Conservation (phyloP, 1,284 basidiomycete genomes). For the Ustilago tritici region DNA sequence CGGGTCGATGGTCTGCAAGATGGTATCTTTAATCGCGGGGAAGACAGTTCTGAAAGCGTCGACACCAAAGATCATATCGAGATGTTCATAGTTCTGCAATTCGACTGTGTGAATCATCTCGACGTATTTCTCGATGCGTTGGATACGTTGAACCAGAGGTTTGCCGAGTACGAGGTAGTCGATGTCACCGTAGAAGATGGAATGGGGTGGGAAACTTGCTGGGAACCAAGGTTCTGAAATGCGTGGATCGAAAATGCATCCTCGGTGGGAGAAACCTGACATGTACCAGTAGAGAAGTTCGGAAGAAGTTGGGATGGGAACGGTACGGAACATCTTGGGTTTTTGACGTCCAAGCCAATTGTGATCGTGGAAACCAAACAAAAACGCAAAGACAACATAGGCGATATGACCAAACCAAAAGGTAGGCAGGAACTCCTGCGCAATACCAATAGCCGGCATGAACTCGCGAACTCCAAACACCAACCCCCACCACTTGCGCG, state of each 20-base stretch:
- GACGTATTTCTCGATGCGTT: constrained; percentile 63
- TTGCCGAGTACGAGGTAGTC: constrained; percentile 68
- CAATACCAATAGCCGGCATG: constrained; percentile 63
- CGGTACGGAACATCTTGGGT: constrained; percentile 67
- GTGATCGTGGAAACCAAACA: constrained; percentile 68
- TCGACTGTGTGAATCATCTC: constrained; percentile 68
- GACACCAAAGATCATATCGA: constrained; percentile 67
- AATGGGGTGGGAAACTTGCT: constrained; percentile 64
- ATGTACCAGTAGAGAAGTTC: constrained; percentile 70
- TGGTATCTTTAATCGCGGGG: constrained; percentile 67
- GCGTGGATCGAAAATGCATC: constrained; percentile 69
- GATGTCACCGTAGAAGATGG: constrained; percentile 65
- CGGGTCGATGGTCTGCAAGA: constrained; percentile 59
- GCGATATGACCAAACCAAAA: constrained; percentile 67
- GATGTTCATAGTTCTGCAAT: constrained; percentile 67
- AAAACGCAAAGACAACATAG: constrained; percentile 65
- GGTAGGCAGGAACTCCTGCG: constrained; percentile 61
- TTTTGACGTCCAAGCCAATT: constrained; percentile 67
- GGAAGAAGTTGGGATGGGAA: constrained; percentile 63
- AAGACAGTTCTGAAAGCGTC: constrained; percentile 65
- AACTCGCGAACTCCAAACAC: constrained; percentile 67
- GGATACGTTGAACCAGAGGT: constrained; percentile 63
- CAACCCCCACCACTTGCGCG: constrained; percentile 66
- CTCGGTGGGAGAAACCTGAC: constrained; percentile 64
- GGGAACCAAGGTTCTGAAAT: constrained; percentile 67